Conservation (phyloP, 176 grass and related monocot species). For the Phoenix roebelenii region DNA sequence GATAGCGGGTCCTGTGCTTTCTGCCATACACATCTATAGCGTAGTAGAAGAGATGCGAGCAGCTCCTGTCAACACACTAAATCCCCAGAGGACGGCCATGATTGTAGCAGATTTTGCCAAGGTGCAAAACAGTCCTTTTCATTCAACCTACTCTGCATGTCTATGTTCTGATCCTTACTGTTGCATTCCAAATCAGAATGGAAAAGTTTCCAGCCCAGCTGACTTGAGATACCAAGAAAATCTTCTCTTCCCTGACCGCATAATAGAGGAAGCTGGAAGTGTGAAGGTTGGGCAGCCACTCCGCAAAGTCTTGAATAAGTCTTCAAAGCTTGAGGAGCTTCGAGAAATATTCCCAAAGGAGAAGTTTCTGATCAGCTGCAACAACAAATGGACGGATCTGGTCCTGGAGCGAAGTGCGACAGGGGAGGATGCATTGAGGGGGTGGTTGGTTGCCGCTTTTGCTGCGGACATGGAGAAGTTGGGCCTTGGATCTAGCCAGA, state of each 20-base stretch:
- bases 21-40: conserved; percentile 68
- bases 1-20: conserved; percentile 78
- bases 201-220: conserved; percentile 76
- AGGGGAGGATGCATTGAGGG: conserved; percentile 69
- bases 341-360: conserved; percentile 55
- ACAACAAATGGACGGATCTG: conserved; percentile 39
- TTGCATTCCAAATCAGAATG: conserved; percentile 34
- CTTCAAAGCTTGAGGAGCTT: conserved; percentile 23
- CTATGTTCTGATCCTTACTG: neutral
- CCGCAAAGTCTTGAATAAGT: conserved; percentile 25
- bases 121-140: conserved; percentile 32
- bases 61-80: conserved; percentile 81
- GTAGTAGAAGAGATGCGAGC: conserved; percentile 90
- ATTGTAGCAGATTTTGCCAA: conserved; percentile 77
- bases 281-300: conserved; percentile 70
- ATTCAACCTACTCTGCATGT: neutral
- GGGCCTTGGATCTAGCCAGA: conserved; percentile 7
- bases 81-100: conserved; percentile 82
- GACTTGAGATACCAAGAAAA: conserved; percentile 71
- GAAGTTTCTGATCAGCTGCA: conserved; percentile 55
- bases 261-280: conserved; percentile 66
- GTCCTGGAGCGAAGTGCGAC: conserved; percentile 65
- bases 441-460: conserved; percentile 79
- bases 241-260: conserved; percentile 51
- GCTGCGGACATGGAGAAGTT: conserved; percentile 57